phyloP scores from a whole-genome alignment of 2,329 filamentous ascomycete genomes.

The Aureobasidium mangrovei region DNA sequence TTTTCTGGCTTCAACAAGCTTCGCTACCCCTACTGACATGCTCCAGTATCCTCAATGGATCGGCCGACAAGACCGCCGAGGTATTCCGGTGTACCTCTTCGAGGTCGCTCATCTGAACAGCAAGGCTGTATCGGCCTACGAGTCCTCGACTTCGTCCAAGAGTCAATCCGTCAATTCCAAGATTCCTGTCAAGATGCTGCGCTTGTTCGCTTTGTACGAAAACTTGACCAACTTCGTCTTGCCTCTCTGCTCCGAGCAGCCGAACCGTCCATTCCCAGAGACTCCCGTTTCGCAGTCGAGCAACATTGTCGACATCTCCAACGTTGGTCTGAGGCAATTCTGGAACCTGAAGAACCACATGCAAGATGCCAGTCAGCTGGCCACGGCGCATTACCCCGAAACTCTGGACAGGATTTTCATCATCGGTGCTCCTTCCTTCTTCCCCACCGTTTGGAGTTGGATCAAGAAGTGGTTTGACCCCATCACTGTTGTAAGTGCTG shows the following conservation, averaged over 20 bases:
- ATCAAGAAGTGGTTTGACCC: constrained; percentile 89
- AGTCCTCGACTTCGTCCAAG: constrained; percentile 54
- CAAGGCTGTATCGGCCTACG: constrained; percentile 73
- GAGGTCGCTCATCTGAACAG: constrained; percentile 75
- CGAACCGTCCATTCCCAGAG: constrained; percentile 59
- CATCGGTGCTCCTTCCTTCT: constrained; percentile 83
- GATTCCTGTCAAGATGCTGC: constrained; percentile 65
- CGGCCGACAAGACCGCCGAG: constrained; percentile 77
- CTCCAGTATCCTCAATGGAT: constrained; percentile 87
- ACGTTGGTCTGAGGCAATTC: constrained; percentile 84
- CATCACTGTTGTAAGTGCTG: constrained; percentile 54
- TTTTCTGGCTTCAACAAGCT: neutral
- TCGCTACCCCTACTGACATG: neutral
- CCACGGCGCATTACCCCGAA: constrained; percentile 91
- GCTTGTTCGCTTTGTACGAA: constrained; percentile 88
- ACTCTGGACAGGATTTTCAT: constrained; percentile 82
- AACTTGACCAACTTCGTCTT: constrained; percentile 81
- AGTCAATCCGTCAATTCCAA: constrained; percentile 50
- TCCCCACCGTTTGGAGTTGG: constrained; percentile 90
- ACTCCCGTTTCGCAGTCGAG: constrained; percentile 89
- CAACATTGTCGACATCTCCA: constrained; percentile 88
- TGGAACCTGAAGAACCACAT: constrained; percentile 93
- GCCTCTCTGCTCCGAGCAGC: constrained; percentile 71
- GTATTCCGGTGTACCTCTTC: constrained; percentile 87
- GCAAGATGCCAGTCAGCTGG: constrained; percentile 81